Conservation (phyloP, 2,329 filamentous ascomycete species). For the Aspergillus eucalypticola region DNA sequence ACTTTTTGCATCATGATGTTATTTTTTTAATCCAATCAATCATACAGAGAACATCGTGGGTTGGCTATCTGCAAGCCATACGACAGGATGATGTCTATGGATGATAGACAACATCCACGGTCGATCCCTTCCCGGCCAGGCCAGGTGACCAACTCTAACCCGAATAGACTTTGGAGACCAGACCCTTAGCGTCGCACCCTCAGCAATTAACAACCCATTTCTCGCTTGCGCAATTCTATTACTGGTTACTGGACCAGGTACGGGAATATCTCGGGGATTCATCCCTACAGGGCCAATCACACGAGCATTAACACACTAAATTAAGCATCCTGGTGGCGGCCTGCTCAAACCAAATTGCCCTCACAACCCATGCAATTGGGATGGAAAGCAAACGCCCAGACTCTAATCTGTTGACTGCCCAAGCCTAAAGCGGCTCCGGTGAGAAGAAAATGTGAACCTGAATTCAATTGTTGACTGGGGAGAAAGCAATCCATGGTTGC, state of each 20-base stretch:
- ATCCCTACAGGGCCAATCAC: not conserved
- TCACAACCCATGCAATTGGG: not conserved
- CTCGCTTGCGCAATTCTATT: not conserved
- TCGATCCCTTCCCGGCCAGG: not conserved
- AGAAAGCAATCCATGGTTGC: not conserved
- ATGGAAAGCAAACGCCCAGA: not conserved
- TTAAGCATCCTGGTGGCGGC: not conserved
- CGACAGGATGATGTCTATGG: not conserved
- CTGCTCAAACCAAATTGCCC: not conserved
- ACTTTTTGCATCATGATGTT: not conserved
- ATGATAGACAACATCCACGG: not conserved
- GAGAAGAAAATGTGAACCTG: not conserved
- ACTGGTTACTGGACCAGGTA: not conserved
- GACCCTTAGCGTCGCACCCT: not conserved
- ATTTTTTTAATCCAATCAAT: not conserved
- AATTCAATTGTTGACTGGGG: not conserved
- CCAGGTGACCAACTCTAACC: not conserved
- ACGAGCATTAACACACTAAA: not conserved
- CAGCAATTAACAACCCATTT: not conserved
- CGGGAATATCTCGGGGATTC: not conserved
- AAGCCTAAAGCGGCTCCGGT: not conserved
- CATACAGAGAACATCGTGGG: too few relatives aligned
- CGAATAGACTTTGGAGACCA: not conserved
- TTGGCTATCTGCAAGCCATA: too few relatives aligned
- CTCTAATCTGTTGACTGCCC: not conserved